phyloP scores from a whole-genome alignment of 805 yeast genomes.

The Hanseniaspora singularis region DNA sequence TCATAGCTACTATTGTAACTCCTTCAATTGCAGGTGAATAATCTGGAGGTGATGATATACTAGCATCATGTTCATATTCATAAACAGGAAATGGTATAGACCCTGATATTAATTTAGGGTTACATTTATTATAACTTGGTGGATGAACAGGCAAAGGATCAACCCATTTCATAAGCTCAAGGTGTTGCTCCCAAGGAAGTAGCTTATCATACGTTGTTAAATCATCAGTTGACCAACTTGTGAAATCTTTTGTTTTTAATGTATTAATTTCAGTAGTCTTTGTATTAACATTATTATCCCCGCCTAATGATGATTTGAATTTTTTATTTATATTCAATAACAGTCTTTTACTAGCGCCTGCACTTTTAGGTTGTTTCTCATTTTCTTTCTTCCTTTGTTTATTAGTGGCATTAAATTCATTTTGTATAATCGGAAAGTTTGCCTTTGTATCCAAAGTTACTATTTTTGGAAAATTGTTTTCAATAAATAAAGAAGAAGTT shows the following conservation, averaged over 20 bases:
- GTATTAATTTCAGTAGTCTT: neutral
- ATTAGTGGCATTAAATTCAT: neutral
- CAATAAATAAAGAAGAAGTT: constrained; percentile 11
- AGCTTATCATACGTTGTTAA: neutral
- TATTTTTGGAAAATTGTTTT: constrained; percentile 11
- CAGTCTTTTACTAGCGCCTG: constrained; percentile 1
- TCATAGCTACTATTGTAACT: constrained; percentile 46
- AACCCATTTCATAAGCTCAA: constrained; percentile 26
- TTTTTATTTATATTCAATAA: constrained; percentile 3
- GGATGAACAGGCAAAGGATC: constrained; percentile 32
- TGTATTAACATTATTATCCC: neutral
- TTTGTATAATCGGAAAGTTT: too few relatives aligned
- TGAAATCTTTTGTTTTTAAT: too few relatives aligned
- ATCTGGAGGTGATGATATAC: constrained; percentile 37
- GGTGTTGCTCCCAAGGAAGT: constrained; percentile 9
- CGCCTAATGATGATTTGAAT: neutral
- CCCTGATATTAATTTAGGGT: constrained; percentile 20
- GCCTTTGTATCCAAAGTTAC: neutral
- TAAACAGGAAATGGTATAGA: constrained; percentile 28
- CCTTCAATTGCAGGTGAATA: constrained; percentile 57
- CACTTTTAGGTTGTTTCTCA: neutral
- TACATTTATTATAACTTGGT: constrained; percentile 24
- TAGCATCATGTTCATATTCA: constrained; percentile 23
- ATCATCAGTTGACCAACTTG: too few relatives aligned
- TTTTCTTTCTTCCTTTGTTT: neutral